phyloP scores from a whole-genome alignment of 2,329 filamentous ascomycete genomes.

The Botryosphaeria dothidea region DNA sequence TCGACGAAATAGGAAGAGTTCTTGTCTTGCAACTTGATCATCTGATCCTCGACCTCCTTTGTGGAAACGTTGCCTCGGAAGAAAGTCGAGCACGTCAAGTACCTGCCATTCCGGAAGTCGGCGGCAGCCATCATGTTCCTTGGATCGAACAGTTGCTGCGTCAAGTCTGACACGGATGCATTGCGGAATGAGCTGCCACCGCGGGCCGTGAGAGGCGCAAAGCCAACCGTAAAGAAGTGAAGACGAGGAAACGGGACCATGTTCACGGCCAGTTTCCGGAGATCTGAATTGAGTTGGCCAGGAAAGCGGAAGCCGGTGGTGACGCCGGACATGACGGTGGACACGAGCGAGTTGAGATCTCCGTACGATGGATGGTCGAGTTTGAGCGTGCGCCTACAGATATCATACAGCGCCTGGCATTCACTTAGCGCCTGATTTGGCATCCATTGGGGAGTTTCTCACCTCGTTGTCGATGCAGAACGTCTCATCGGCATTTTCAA shows the following conservation, averaged over 20 bases:
- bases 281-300: conserved; percentile 98
- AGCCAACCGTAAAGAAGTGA: conserved; percentile 99
- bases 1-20: conserved; percentile 99
- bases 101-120: conserved; percentile 99
- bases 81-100: conserved; percentile 98
- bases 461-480: conserved; percentile 99
- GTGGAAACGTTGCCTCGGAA: conserved; percentile 99
- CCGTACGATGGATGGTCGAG: conserved; percentile 97
- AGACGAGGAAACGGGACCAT: conserved; percentile 99
- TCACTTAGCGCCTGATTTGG: conserved; percentile 22
- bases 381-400: conserved; percentile 99
- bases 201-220: conserved; percentile 94
- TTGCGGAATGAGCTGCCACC: conserved; percentile 94
- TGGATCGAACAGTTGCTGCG: conserved; percentile 99
- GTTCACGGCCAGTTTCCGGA: conserved; percentile 99
- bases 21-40: conserved; percentile 99
- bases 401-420: conserved; percentile 86
- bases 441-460: conserved; percentile 17
- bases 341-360: conserved; percentile 99
- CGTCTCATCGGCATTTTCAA: conserved; percentile 99
- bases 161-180: conserved; percentile 95
- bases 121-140: conserved; percentile 99
- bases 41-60: conserved; percentile 99
- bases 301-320: conserved; percentile 99
- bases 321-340: conserved; percentile 98